These are phyloP conservation scores for Xylaria digitata DNA, from an alignment of 2,329 filamentous ascomycete species.

Conservation along the genomic window DNA sequence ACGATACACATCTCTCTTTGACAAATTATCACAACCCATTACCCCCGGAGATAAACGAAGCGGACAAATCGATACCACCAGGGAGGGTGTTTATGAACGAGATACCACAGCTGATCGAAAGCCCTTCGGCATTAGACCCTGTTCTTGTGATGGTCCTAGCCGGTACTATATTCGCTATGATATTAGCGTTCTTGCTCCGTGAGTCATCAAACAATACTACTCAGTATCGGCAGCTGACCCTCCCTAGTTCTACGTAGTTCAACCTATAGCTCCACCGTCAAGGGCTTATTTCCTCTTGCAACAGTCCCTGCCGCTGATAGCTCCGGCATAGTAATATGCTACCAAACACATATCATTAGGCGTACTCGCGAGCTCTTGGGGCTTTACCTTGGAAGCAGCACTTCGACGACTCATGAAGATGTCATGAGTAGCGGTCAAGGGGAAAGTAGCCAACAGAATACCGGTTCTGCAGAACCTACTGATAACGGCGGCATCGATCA, in stretches of 20 bases:
- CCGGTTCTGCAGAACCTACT: background rate
- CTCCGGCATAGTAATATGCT: background rate
- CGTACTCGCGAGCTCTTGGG: conserved; percentile 3
- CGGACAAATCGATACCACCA: background rate
- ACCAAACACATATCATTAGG: background rate
- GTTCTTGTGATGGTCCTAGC: conserved; percentile 3
- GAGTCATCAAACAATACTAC: conserved; percentile 1
- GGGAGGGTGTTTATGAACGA: background rate
- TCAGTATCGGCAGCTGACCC: no score
- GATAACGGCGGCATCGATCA: background rate
- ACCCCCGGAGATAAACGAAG: background rate
- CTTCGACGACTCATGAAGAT: background rate
- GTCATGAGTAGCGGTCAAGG: background rate
- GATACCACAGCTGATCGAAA: background rate
- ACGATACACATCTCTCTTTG: background rate
- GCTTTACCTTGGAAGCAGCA: background rate
- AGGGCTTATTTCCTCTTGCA: conserved; percentile 12
- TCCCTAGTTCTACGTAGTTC: background rate
- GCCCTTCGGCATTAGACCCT: background rate
- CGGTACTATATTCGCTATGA: conserved; percentile 5
- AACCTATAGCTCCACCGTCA: background rate
- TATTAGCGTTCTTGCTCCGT: conserved; percentile 13
- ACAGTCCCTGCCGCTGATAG: background rate
- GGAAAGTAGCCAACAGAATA: background rate
- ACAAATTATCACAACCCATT: background rate